phyloP scores from a whole-genome alignment of 1,139 yeast species.

The Scheffersomyces segobiensis region DNA sequence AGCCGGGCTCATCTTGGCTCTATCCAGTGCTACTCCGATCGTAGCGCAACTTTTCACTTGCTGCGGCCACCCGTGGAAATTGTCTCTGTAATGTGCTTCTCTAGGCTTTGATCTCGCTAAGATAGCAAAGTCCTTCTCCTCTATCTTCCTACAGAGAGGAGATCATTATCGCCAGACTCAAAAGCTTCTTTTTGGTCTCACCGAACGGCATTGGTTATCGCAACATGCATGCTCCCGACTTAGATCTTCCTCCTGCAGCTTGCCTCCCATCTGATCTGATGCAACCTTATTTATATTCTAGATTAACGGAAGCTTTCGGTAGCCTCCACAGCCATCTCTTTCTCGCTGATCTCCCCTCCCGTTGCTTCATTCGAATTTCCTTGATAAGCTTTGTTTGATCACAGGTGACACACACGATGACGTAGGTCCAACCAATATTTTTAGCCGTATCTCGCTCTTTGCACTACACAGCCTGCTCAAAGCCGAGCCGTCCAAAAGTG shows the following conservation, averaged over 20 bases:
- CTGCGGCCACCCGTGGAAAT: background rate
- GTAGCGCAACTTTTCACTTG: background rate
- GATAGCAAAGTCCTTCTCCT: background rate
- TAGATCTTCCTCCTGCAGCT: background rate
- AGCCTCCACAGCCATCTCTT: no score
- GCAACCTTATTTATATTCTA: background rate
- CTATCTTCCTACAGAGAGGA: background rate
- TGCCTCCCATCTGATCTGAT: background rate
- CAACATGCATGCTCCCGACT: background rate
- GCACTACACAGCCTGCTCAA: background rate
- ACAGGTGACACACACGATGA: background rate
- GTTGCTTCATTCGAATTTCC: background rate
- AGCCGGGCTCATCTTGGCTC: background rate
- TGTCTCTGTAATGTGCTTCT: background rate
- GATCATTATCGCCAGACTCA: background rate
- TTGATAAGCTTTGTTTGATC: background rate
- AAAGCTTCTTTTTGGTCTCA: background rate
- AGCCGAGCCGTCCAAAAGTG: background rate
- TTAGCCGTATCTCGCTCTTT: background rate
- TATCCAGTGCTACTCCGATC: background rate
- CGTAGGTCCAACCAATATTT: background rate
- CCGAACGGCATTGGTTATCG: background rate
- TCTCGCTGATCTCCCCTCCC: background rate
- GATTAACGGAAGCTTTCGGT: background rate
- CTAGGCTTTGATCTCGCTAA: background rate